A percentile compares a stretch with the other conserved stretches of the same genome.
Evolutionary conservation across 805 yeast genomes (phyloP).

Genomic region (Ogataea methanolica): DNA sequence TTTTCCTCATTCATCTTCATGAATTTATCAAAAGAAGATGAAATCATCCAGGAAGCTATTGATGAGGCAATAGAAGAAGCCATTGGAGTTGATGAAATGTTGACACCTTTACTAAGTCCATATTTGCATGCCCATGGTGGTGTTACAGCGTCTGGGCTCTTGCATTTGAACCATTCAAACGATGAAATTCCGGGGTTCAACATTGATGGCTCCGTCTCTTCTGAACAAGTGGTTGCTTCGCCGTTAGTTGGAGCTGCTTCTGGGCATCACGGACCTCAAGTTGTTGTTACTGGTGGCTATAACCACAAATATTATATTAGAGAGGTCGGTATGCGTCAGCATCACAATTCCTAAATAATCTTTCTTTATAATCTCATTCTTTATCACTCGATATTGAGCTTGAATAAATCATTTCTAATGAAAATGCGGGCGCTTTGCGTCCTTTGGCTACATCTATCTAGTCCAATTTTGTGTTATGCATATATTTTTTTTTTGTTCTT

Average conservation of each 20-base stretch:
- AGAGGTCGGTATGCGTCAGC: constrained; percentile 15
- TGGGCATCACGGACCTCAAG: constrained; percentile 14
- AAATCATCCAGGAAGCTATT: constrained; percentile 40
- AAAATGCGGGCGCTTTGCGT: too few relatives aligned
- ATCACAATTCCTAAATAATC: background rate
- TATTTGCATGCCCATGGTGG: constrained; percentile 10
- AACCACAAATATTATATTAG: constrained; percentile 32
- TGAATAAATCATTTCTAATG: too few relatives aligned
- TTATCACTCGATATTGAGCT: too few relatives aligned
- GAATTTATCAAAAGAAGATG: constrained; percentile 41
- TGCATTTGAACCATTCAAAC: background rate
- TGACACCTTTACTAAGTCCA: constrained; percentile 46
- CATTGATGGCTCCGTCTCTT: constrained; percentile 11
- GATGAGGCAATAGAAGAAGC: constrained; percentile 47
- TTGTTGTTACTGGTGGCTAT: constrained; percentile 31
- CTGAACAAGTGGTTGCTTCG: background rate
- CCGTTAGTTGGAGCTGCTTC: background rate
- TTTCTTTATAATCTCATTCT: too few relatives aligned
- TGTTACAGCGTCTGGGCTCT: background rate
- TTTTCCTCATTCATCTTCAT: constrained; percentile 43
- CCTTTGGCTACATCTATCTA: too few relatives aligned
- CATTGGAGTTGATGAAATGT: constrained; percentile 38
- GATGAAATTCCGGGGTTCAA: constrained; percentile 24
- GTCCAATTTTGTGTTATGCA: too few relatives aligned
- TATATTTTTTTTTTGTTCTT: too few relatives aligned